Percentiles rank a stretch among this genome's conserved stretches.
Evolutionary conservation across 306 rosid species (phyloP).

Genomic region (Casuarina equisetifolia): DNA sequence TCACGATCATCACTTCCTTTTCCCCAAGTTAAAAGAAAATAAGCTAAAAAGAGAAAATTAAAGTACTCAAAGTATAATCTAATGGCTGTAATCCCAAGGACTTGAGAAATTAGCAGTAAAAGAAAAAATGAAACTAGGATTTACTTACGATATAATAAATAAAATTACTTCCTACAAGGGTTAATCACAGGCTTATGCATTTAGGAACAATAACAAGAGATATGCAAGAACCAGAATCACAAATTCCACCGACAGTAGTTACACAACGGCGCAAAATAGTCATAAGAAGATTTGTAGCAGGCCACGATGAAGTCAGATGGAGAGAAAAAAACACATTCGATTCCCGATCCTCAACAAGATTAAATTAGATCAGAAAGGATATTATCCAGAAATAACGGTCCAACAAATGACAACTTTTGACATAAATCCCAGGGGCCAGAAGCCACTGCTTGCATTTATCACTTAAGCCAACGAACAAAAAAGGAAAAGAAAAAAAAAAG

Average conservation of each 20-base stretch:
- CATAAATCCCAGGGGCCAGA: constrained; percentile 51
- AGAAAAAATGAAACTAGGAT: not conserved
- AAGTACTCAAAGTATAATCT: not conserved
- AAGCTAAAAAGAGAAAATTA: not conserved
- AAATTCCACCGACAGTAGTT: not conserved
- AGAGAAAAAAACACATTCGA: constrained; percentile 15
- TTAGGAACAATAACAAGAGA: not conserved
- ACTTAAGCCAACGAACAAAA: constrained; percentile 45
- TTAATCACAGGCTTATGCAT: not conserved
- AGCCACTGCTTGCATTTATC: constrained; percentile 46
- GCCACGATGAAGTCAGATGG: constrained; percentile 15
- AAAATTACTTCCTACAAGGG: not conserved
- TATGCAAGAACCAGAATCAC: not conserved
- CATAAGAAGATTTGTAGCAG: constrained; percentile 19
- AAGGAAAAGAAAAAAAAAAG: constrained; percentile 43
- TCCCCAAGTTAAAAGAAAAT: not conserved
- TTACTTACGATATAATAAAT: not conserved
- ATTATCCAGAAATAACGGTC: constrained; percentile 43
- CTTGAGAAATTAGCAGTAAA: not conserved
- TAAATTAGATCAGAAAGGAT: constrained; percentile 39
- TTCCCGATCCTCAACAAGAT: constrained; percentile 28
- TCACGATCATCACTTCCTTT: not conserved
- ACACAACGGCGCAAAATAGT: not conserved
- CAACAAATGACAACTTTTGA: constrained; percentile 55
- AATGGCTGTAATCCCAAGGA: not conserved